These are phyloP conservation scores for Silene noctiflora DNA, from an alignment of 179 eudicot genomes.

Conservation along the genomic window DNA sequence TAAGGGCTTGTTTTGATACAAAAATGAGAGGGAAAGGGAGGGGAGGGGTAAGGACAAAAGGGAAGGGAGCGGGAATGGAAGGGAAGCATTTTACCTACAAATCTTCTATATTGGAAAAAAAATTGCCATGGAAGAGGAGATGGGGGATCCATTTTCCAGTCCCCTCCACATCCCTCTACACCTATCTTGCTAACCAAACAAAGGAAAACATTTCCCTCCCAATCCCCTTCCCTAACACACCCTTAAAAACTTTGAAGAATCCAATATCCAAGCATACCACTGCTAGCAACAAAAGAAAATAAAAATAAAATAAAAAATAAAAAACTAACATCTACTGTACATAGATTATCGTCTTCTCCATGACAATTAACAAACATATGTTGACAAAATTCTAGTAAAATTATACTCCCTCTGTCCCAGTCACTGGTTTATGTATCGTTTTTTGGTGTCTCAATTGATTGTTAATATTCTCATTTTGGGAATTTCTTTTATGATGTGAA, in stretches of 20 bases:
- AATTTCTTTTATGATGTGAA: neutral
- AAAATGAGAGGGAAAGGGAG: too few species aligned
- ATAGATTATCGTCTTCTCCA: neutral
- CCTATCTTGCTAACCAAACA: too few species aligned
- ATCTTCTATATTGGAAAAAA: too few species aligned
- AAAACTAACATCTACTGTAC: neutral
- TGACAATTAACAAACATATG: neutral
- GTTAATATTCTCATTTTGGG: neutral
- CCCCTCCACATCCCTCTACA: too few species aligned
- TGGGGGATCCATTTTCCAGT: too few species aligned
- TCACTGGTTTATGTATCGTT: neutral
- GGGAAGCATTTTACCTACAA: too few species aligned
- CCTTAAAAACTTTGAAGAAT: neutral
- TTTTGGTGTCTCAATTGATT: neutral
- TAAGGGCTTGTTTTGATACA: neutral
- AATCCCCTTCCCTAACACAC: too few species aligned
- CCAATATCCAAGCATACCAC: neutral
- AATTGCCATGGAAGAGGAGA: too few species aligned
- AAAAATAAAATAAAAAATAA: neutral
- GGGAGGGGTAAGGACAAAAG: too few species aligned
- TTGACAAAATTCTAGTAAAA: constrained; percentile 2
- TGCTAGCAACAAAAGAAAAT: neutral
- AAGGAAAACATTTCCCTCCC: too few species aligned
- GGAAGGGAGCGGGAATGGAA: too few species aligned
- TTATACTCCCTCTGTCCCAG: neutral